Evolutionary conservation across 2,329 filamentous ascomycete genomes (phyloP), one percentile per base, ranked within the genome.

Genomic region (Diaporthe sp.): DNA sequence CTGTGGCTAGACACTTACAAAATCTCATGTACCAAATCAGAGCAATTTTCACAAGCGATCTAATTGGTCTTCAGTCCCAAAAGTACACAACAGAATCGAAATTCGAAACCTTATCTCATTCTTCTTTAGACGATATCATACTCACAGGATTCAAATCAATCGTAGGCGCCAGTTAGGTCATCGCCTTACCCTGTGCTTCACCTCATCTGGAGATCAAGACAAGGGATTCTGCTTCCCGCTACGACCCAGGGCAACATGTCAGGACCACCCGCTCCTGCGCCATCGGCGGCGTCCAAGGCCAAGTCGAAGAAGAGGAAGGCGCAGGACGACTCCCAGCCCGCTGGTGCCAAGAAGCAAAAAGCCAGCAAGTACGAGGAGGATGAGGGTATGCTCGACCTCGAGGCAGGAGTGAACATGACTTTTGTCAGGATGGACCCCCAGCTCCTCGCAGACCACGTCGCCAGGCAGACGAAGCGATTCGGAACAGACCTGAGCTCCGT

Each of bases 381-480:
- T 57, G 90, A 92, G 65, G 87, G 86, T 34, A 85, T 89, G 39
- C 83, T 93, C 75, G 92, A 95, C 81, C 88, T 91, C 58, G 91
- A 95, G 80, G 90, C 93, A 46, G 93, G 93, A 9, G 87, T 98
- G 79, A 98, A 98, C 85, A 92, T 91, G 78, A 91, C 94, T 4
- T 94, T 98, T 82, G 91, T 92, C 60, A 91, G 92, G 76, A 96
- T 98, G 93, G 95, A 98, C 83, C 93, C 91, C 76, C 91, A 93
- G 78, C 88, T 98, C 57, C 86, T 98, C 62, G 94, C 96, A 2
- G 96, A 98, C 83, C 92, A 98, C 83, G 88, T 98, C 77, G 94
- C 94, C 9, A 93, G 97, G 81, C 91, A 94, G 81, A 93, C 94
- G 72, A 91, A 90, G 78, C 90, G 93, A 34, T 97, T 96, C 81